Evolutionary conservation across 192 early-diverging fungal species (phyloP).

Genomic region (Entomortierella lignicola): DNA sequence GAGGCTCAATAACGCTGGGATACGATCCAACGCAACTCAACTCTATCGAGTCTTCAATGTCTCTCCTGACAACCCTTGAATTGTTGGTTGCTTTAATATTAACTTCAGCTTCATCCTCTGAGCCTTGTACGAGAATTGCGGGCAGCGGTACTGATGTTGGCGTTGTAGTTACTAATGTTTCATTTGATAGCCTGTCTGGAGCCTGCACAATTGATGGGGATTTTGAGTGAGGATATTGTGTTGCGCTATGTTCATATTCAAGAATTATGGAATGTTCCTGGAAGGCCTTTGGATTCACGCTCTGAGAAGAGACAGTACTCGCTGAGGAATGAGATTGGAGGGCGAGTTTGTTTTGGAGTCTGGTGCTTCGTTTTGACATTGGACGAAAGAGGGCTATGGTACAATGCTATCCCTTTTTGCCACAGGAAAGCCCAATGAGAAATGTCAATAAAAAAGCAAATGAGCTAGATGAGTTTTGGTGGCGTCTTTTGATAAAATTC

Average conservation of each 20-base stretch:
- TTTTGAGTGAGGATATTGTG: no score
- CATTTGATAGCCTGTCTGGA: no score
- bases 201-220: no score
- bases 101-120: constrained; percentile 6
- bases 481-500: no score
- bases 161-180: not conserved
- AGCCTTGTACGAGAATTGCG: constrained; percentile 7
- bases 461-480: no score
- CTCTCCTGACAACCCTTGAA: no score
- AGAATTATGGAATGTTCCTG: not conserved
- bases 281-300: not conserved
- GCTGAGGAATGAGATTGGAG: not conserved
- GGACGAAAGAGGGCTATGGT: not conserved
- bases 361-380: not conserved
- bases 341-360: not conserved
- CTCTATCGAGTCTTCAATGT: not conserved
- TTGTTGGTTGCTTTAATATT: not conserved
- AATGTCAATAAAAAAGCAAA: no score
- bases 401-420: not conserved
- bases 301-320: not conserved
- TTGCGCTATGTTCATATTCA: no score
- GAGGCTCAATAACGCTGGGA: not conserved
- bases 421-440: not conserved
- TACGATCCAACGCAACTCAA: not conserved
- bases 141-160: not conserved